Evolutionary conservation across 345 rosid genomes (phyloP).

Genomic region (Brassica cretica): DNA sequence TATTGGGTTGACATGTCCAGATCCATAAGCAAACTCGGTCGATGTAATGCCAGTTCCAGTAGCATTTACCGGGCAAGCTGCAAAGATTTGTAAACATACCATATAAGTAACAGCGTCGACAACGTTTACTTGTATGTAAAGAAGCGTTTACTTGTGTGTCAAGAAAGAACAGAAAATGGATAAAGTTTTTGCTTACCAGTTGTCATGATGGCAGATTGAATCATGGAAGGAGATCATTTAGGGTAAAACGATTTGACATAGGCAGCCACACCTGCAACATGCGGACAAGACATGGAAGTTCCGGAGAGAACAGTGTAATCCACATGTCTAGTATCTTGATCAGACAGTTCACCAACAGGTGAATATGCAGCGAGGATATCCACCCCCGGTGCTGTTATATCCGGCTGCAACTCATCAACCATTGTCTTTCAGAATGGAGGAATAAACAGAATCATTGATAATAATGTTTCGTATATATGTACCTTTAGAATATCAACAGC

Average conservation of each 20-base stretch:
- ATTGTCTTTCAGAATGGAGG: not conserved
- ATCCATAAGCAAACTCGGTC: constrained; percentile 36
- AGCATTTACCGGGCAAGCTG: constrained; percentile 39
- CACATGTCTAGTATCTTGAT: constrained; percentile 7
- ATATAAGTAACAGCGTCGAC: not conserved
- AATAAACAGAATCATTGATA: not conserved
- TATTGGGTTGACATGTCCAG: constrained; percentile 45
- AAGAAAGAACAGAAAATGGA: not conserved
- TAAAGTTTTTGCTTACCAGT: constrained; percentile 28
- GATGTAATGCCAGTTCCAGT: not conserved
- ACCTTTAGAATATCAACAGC: constrained; percentile 55
- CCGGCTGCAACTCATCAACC: constrained; percentile 48
- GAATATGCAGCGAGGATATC: constrained; percentile 58
- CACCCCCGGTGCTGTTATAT: constrained; percentile 56
- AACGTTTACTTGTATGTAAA: no score
- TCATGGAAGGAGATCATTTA: constrained; percentile 53
- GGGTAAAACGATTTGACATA: constrained; percentile 47
- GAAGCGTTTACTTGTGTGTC: not conserved
- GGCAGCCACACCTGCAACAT: constrained; percentile 43
- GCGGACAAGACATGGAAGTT: constrained; percentile 56
- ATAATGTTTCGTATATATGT: not conserved
- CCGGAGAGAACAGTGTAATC: constrained; percentile 41
- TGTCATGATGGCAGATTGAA: constrained; percentile 51
- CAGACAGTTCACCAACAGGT: not conserved
- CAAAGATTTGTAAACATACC: not conserved